Evolutionary conservation across 2,329 filamentous ascomycete genomes (phyloP).

Genomic region (Talaromyces sp.): DNA sequence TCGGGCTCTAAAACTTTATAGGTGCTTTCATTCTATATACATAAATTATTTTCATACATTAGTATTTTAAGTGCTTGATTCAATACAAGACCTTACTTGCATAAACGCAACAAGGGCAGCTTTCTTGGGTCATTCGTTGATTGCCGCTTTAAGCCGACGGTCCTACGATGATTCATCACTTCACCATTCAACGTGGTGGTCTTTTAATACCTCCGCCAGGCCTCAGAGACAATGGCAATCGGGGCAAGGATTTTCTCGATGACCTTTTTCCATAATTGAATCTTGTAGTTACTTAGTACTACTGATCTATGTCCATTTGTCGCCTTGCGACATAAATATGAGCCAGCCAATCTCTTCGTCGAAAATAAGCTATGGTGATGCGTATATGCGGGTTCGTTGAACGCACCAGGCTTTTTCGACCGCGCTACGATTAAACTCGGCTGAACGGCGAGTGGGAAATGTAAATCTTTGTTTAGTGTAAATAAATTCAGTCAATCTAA

Average conservation of each 20-base stretch:
- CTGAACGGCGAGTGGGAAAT: too few species aligned
- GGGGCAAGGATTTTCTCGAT: neutral
- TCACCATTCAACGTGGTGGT: too few species aligned
- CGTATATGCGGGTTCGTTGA: neutral
- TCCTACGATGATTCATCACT: neutral
- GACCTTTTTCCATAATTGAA: neutral
- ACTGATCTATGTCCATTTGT: neutral
- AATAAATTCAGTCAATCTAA: too few species aligned
- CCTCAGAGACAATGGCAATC: neutral
- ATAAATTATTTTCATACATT: too few species aligned
- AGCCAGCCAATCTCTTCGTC: too few species aligned
- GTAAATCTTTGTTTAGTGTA: too few species aligned
- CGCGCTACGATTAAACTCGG: neutral
- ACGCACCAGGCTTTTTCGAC: neutral
- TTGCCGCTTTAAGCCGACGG: neutral
- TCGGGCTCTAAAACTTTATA: too few species aligned
- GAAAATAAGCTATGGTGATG: too few species aligned
- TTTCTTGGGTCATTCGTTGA: neutral
- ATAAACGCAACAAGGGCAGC: neutral
- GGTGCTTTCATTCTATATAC: too few species aligned
- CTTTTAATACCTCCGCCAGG: neutral
- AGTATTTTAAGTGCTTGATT: neutral
- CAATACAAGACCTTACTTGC: neutral
- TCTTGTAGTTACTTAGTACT: too few species aligned
- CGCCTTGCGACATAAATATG: neutral